Percentiles rank a stretch among this genome's conserved stretches.
These are phyloP conservation scores for Volvox reticuliferus DNA, from an alignment of 139 green algal species.

Conservation along the genomic window DNA sequence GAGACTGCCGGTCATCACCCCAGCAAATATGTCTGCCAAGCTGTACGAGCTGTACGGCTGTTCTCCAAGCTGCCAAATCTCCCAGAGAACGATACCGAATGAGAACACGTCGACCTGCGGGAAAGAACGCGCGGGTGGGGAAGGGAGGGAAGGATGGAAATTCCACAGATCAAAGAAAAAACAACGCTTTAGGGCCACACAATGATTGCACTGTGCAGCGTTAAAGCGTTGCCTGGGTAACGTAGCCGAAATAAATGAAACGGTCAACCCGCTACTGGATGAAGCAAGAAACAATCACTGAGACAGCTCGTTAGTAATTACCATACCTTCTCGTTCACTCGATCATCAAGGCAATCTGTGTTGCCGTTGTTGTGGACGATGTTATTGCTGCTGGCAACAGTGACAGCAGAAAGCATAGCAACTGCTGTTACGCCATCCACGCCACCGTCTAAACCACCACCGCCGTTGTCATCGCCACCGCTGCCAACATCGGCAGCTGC, in stretches of 20 bases:
- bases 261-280: too few relatives aligned
- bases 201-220: too few relatives aligned
- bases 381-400: not conserved
- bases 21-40: slow-evolving; percentile 66
- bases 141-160: too few relatives aligned
- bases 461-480: not conserved
- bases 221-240: too few relatives aligned
- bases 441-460: not conserved
- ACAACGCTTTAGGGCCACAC: too few relatives aligned
- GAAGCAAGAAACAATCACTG: too few relatives aligned
- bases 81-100: slow-evolving; percentile 75
- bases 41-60: slow-evolving; percentile 65
- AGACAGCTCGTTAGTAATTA: too few relatives aligned
- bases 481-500: not conserved
- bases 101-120: slow-evolving; percentile 71
- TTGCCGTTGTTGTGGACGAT: not conserved
- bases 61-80: slow-evolving; percentile 78
- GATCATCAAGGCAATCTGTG: slow-evolving; percentile 42
- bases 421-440: not conserved
- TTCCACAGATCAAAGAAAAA: too few relatives aligned
- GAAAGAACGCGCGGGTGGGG: too few relatives aligned
- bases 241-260: too few relatives aligned
- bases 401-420: not conserved
- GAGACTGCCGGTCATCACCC: slow-evolving; percentile 70
- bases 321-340: slow-evolving; percentile 66